phyloP scores from a whole-genome alignment of 1,284 basidiomycete species.

The Microbotryum violaceum region DNA sequence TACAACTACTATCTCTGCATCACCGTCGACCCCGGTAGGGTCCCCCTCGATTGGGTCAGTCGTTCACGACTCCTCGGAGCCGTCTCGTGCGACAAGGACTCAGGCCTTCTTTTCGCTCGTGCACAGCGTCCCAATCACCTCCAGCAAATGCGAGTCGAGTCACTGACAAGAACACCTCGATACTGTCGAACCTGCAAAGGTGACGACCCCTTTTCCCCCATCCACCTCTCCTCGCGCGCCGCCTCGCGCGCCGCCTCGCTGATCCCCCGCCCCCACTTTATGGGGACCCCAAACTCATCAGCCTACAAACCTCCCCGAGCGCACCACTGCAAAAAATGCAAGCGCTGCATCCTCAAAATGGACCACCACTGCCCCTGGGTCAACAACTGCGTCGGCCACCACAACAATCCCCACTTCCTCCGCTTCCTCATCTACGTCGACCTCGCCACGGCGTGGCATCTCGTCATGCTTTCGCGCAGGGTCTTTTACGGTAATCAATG shows the following conservation, averaged over 20 bases:
- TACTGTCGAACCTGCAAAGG: slow-evolving; percentile 64
- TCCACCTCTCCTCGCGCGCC: neutral
- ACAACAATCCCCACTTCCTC: slow-evolving; percentile 82
- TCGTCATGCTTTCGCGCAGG: too few relatives aligned
- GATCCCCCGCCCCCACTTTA: neutral
- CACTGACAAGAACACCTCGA: slow-evolving; percentile 64
- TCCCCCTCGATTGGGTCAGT: slow-evolving; percentile 71
- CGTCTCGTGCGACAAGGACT: neutral
- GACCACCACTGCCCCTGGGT: slow-evolving; percentile 91
- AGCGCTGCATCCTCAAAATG: slow-evolving; percentile 68
- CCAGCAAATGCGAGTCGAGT: slow-evolving; percentile 67
- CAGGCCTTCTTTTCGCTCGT: neutral
- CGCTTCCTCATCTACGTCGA: slow-evolving; percentile 89
- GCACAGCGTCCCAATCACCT: too few relatives aligned
- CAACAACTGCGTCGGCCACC: slow-evolving; percentile 61
- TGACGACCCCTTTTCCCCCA: slow-evolving; percentile 1
- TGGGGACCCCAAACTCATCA: neutral
- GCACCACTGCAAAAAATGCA: slow-evolving; percentile 83
- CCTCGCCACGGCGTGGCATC: slow-evolving; percentile 46
- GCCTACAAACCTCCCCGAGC: slow-evolving; percentile 51
- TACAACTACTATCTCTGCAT: slow-evolving; percentile 84
- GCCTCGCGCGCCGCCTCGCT: neutral
- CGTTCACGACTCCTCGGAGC: neutral
- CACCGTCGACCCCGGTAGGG: slow-evolving; percentile 69
- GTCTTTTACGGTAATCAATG: too few relatives aligned